phyloP scores from a whole-genome alignment of 2,329 filamentous ascomycete genomes.

The Talaromyces sp. region DNA sequence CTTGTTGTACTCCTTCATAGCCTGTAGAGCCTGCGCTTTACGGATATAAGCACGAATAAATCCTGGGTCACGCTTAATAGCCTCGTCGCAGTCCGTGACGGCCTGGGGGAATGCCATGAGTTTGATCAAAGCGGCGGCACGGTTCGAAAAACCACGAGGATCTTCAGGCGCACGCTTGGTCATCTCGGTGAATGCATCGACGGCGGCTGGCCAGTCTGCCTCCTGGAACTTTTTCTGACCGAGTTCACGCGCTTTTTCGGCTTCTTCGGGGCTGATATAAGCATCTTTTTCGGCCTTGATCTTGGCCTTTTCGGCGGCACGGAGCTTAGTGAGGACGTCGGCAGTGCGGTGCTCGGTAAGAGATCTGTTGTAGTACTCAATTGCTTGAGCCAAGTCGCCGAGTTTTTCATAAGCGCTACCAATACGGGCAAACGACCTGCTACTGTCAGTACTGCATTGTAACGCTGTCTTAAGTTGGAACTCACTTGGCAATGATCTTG shows the following conservation, averaged over 20 bases:
- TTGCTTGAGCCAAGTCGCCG: constrained; percentile 72
- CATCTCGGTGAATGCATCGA: constrained; percentile 94
- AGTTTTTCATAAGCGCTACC: constrained; percentile 90
- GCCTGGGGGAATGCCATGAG: constrained; percentile 92
- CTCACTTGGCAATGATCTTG: constrained; percentile 90
- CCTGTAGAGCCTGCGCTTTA: constrained; percentile 91
- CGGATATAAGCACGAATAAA: constrained; percentile 96
- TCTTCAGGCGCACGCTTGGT: constrained; percentile 91
- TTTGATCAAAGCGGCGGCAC: constrained; percentile 94
- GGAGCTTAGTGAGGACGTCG: constrained; percentile 88
- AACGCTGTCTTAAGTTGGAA: not conserved
- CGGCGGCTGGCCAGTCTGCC: constrained; percentile 88
- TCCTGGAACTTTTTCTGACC: constrained; percentile 98
- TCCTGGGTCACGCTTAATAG: constrained; percentile 83
- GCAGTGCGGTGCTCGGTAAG: constrained; percentile 96
- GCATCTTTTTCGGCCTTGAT: constrained; percentile 69
- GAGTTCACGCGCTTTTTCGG: constrained; percentile 89
- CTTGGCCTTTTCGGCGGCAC: constrained; percentile 83
- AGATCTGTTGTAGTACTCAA: constrained; percentile 88
- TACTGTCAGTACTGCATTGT: not conserved
- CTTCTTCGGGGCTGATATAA: constrained; percentile 86
- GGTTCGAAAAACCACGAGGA: constrained; percentile 93
- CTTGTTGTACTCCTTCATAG: constrained; percentile 97
- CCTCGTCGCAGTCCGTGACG: constrained; percentile 84
- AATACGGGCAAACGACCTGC: constrained; percentile 81